Percentiles rank a stretch among this genome's conserved stretches.
Evolutionary conservation across 768 basidiomycete species (phyloP).

Genomic region (Mycena sanguinolenta): DNA sequence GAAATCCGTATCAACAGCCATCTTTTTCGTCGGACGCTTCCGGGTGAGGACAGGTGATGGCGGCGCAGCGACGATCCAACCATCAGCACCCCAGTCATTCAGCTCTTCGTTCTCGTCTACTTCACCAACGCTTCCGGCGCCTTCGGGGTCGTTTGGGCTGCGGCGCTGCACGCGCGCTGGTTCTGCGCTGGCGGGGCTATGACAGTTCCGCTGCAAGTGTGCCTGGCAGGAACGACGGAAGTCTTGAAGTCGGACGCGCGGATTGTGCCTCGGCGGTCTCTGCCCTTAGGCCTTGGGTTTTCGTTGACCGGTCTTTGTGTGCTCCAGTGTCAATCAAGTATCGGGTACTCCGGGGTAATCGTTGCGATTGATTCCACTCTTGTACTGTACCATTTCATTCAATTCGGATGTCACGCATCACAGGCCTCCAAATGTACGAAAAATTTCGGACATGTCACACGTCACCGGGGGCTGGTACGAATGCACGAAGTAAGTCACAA

Average conservation of each 20-base stretch:
- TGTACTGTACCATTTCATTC: too few relatives aligned
- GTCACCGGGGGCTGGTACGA: too few relatives aligned
- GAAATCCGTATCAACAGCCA: constrained; percentile 19
- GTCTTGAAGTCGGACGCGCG: constrained; percentile 60
- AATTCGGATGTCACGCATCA: too few relatives aligned
- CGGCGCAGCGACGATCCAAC: constrained; percentile 54
- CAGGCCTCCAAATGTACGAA: too few relatives aligned
- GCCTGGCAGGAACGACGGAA: constrained; percentile 43
- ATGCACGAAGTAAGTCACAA: too few relatives aligned
- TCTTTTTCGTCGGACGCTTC: constrained; percentile 33
- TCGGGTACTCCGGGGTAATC: too few relatives aligned
- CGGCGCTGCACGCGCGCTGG: constrained; percentile 14
- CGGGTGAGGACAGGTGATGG: constrained; percentile 51
- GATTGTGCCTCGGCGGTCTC: constrained; percentile 62
- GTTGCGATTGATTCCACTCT: too few relatives aligned
- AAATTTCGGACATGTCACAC: too few relatives aligned
- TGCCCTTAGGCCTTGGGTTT: constrained; percentile 36
- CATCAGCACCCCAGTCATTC: constrained; percentile 42
- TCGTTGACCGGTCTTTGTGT: too few relatives aligned
- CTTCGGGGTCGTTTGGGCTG: constrained; percentile 15
- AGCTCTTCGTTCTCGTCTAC: constrained; percentile 34
- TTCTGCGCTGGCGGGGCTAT: constrained; percentile 40
- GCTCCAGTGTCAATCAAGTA: too few relatives aligned
- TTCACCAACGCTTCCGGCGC: constrained; percentile 34
- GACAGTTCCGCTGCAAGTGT: constrained; percentile 52